Percentiles rank a stretch among this genome's conserved stretches.
phyloP scores from a whole-genome alignment of 768 basidiomycete species.

The Tylopilus cervinicoccineus region DNA sequence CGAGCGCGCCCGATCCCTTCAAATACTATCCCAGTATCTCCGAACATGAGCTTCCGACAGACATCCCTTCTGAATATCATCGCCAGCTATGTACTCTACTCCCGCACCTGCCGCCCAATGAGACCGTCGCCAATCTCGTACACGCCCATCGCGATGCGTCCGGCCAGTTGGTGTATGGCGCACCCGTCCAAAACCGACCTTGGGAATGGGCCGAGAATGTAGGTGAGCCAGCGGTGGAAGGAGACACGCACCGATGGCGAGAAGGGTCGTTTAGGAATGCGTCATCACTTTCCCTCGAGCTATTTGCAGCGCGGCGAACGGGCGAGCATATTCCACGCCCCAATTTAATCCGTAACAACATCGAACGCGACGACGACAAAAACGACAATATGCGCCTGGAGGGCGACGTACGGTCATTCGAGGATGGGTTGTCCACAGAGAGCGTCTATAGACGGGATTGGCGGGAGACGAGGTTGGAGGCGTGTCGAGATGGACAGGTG shows the following conservation, averaged over 20 bases:
- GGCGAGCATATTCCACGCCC: constrained; percentile 46
- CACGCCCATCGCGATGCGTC: constrained; percentile 52
- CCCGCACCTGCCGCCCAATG: constrained; percentile 47
- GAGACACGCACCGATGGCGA: constrained; percentile 39
- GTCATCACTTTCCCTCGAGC: constrained; percentile 67
- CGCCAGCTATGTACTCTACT: constrained; percentile 57
- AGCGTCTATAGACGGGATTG: constrained; percentile 71
- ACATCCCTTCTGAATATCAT: constrained; percentile 54
- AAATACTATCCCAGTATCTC: constrained; percentile 55
- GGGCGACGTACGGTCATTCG: constrained; percentile 52
- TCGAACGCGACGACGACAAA: constrained; percentile 20
- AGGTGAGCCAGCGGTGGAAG: constrained; percentile 43
- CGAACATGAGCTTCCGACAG: constrained; percentile 47
- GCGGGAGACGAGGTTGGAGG: constrained; percentile 59
- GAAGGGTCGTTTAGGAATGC: constrained; percentile 58
- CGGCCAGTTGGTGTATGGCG: constrained; percentile 46
- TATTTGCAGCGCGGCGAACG: constrained; percentile 62
- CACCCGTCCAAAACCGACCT: constrained; percentile 64
- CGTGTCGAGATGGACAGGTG: constrained; percentile 12
- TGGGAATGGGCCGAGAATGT: constrained; percentile 88
- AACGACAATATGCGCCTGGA: constrained; percentile 27
- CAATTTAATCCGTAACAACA: background rate
- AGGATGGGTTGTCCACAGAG: constrained; percentile 61
- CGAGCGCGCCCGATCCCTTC: constrained; percentile 53
- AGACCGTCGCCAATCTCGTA: constrained; percentile 53